Conservation (phyloP, 2,329 filamentous ascomycete genomes). For the Ascocoryne sarcoides region DNA sequence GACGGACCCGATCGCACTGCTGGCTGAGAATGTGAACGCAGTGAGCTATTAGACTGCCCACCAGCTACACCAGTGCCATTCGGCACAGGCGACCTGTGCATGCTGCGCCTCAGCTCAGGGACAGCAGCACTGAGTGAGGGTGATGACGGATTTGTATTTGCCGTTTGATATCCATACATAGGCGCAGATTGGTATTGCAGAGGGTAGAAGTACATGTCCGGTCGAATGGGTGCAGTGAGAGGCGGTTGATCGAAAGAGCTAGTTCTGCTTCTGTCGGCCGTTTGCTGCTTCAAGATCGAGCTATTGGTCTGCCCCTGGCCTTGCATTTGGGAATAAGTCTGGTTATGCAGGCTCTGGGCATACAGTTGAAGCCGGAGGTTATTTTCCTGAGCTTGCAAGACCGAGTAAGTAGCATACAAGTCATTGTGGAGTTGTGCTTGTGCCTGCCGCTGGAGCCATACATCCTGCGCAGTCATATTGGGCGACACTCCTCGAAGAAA, state of each 20-base stretch:
- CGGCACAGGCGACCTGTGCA: slow-evolving; percentile 44
- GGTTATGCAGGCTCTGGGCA: slow-evolving; percentile 33
- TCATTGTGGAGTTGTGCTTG: slow-evolving; percentile 31
- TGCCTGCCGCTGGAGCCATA: slow-evolving; percentile 27
- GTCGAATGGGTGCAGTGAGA: slow-evolving; percentile 47
- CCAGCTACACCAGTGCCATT: slow-evolving; percentile 38
- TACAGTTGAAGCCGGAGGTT: slow-evolving; percentile 38
- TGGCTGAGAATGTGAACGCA: slow-evolving; percentile 59
- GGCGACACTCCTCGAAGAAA: slow-evolving; percentile 17
- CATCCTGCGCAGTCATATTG: slow-evolving; percentile 23
- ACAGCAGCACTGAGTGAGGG: slow-evolving; percentile 37
- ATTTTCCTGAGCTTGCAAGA: slow-evolving; percentile 37
- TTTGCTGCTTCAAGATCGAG: slow-evolving; percentile 28
- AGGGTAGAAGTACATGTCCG: slow-evolving; percentile 47
- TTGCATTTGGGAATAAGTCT: slow-evolving; percentile 35
- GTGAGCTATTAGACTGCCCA: slow-evolving; percentile 42
- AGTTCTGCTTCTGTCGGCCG: slow-evolving; percentile 45
- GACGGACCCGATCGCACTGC: slow-evolving; percentile 36
- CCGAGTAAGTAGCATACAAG: slow-evolving; percentile 29
- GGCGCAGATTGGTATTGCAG: slow-evolving; percentile 33
- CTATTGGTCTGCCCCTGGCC: slow-evolving; percentile 28
- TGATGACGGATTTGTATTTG: slow-evolving; percentile 48
- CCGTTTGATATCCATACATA: slow-evolving; percentile 42
- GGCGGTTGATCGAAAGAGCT: slow-evolving; percentile 56
- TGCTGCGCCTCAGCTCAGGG: slow-evolving; percentile 47